Conservation (phyloP, 2,329 filamentous ascomycete species). For the Sclerotinia nivalis region DNA sequence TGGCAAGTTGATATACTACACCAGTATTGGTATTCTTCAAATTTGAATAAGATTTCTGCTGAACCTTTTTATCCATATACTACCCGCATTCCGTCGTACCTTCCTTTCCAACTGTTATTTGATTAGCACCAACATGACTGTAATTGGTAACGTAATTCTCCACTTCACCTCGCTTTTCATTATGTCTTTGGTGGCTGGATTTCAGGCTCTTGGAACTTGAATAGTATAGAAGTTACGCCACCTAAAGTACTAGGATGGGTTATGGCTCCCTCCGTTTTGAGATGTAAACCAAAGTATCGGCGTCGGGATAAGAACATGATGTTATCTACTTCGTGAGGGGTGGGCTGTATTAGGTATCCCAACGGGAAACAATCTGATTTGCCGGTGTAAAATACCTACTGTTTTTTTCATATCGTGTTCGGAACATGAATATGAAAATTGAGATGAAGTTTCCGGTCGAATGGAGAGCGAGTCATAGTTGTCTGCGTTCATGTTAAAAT, state of each 20-base stretch:
- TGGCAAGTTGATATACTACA: not conserved
- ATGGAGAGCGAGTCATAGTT: not conserved
- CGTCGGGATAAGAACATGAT: not conserved
- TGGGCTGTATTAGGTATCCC: not conserved
- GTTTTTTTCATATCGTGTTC: not conserved
- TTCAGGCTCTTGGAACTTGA: not conserved
- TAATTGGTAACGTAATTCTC: too few species aligned
- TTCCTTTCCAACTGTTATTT: not conserved
- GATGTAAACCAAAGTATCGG: not conserved
- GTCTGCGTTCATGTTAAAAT: not conserved
- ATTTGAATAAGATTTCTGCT: not conserved
- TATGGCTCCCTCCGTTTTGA: not conserved
- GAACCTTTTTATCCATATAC: not conserved
- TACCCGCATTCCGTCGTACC: not conserved
- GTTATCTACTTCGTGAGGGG: not conserved
- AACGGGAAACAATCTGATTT: not conserved
- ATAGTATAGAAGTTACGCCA: not conserved
- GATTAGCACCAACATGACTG: not conserved
- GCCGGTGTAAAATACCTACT: not conserved
- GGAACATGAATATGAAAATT: not conserved
- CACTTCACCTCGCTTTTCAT: not conserved
- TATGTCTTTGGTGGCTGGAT: not conserved
- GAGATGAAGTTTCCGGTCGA: not conserved
- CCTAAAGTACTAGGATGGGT: too few species aligned
- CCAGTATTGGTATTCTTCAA: not conserved